These are phyloP conservation scores for Ceratocystis diversiconidia DNA, from an alignment of 2,329 filamentous ascomycete species.

Conservation along the genomic window DNA sequence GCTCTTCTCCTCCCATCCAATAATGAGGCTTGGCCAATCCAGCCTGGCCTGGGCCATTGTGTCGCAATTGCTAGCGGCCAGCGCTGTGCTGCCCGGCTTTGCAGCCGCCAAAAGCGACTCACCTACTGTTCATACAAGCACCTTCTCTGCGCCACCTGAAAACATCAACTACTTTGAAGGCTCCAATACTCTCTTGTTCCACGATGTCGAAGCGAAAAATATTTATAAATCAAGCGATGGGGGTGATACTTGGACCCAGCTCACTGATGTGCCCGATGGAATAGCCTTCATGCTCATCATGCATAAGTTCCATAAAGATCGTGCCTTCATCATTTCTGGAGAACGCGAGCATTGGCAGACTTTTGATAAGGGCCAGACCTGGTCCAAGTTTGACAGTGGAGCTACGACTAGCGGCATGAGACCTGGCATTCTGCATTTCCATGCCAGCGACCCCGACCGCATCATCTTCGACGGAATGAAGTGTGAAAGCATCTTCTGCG, in stretches of 20 bases:
- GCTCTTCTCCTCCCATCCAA: background rate
- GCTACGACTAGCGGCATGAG: slow-evolving; percentile 40
- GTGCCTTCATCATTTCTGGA: slow-evolving; percentile 66
- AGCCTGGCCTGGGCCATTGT: slow-evolving; percentile 13
- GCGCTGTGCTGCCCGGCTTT: slow-evolving; percentile 9
- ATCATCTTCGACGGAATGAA: slow-evolving; percentile 71
- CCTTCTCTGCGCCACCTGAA: slow-evolving; percentile 51
- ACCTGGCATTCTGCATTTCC: slow-evolving; percentile 51
- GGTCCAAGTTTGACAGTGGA: slow-evolving; percentile 57
- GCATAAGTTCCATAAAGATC: slow-evolving; percentile 64
- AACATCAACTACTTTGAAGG: slow-evolving; percentile 84
- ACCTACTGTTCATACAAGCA: slow-evolving; percentile 50
- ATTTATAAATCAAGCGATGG: slow-evolving; percentile 71
- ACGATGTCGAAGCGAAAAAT: slow-evolving; percentile 47
- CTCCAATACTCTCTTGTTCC: slow-evolving; percentile 65
- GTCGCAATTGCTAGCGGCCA: slow-evolving; percentile 14
- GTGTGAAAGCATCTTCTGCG: slow-evolving; percentile 50
- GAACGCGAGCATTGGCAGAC: slow-evolving; percentile 67
- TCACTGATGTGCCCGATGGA: slow-evolving; percentile 51
- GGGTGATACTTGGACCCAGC: slow-evolving; percentile 58
- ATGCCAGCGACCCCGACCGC: slow-evolving; percentile 68
- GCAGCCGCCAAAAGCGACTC: slow-evolving; percentile 39
- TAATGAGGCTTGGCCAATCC: slow-evolving; percentile 14
- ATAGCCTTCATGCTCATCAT: slow-evolving; percentile 50
- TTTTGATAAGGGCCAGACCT: slow-evolving; percentile 65